Base-by-base conservation (phyloP, 495 filamentous ascomycete genomes). In the Trichoderma parareesei region DNA sequence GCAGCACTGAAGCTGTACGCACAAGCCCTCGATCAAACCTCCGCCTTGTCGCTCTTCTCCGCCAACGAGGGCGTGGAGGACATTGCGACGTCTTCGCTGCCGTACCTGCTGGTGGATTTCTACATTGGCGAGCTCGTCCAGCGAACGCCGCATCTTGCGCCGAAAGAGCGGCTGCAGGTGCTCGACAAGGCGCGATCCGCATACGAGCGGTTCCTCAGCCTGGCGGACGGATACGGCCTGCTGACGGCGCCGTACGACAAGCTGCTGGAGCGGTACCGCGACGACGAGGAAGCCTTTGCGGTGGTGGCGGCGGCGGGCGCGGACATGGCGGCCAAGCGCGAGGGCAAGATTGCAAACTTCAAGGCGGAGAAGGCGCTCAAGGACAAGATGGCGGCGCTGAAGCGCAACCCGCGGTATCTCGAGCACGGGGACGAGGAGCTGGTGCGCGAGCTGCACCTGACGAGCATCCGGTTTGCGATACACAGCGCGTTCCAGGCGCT, bases 1-100 rank as follows among this genome's bases (percentile, higher is more conserved):
- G 74, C 82, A 42, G 84, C 89, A 16, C 84, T 96, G 61, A 70
- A 80, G 64, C 80, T 84, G 62, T 90, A 96, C 75, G 81, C 90
- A 67, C 81, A 90, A 72, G 92, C 89, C 74, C 80, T 88, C 43
- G 75, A 80, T 68, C 82, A 92, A 44, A 84, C 90, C 67, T 77
- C 84, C 65, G 79, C 84, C 53, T 76, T 93, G 62, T 88, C 90
- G 0, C 74, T 98, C 13, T 98, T 97, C 81, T 94, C 91, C 70
- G 82, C 87, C 8, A 98, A 98, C 74, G 94, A 98, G 72, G 82
- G 84, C 2, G 75, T 96, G 41, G 95, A 98, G 64, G 94, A 98
- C 79, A 78, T 98, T 38, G 80, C 89, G 11, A 93, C 92, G 11
- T 82, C 81, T n/a, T 87, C 94, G 74, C 74, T 98, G 53, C 89